Evolutionary conservation across 768 basidiomycete species (phyloP).

Genomic region (Termitomyces sp.): DNA sequence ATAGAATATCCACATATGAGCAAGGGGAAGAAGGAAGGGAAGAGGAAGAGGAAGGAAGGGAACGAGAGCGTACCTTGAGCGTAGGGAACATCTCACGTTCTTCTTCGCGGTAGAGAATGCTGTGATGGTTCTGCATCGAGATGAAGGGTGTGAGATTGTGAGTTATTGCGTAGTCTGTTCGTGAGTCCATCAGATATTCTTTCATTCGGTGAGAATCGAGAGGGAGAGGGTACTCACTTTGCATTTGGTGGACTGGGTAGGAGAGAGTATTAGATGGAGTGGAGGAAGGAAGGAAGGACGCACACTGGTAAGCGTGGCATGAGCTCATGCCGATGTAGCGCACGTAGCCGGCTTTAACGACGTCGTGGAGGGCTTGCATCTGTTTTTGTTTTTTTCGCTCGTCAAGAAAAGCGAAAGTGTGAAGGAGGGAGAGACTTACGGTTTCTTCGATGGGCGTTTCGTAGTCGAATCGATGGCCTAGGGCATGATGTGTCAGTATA

Average conservation of each 20-base stretch:
- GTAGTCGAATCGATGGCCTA: conserved; percentile 53
- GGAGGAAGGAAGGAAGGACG: conserved; percentile 7
- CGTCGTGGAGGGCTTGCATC: conserved; percentile 69
- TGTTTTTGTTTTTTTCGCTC: too few species aligned
- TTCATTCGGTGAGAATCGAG: too few species aligned
- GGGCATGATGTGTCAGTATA: conserved; percentile 74
- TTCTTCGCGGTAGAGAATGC: conserved; percentile 60
- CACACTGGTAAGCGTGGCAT: conserved; percentile 55
- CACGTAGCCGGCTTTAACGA: conserved; percentile 61
- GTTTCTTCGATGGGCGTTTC: conserved; percentile 60
- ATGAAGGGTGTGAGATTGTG: conserved; percentile 61
- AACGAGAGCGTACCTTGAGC: conserved; percentile 32
- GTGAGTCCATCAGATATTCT: too few species aligned
- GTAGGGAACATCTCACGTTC: conserved; percentile 64
- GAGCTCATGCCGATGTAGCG: conserved; percentile 60
- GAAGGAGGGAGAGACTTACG: conserved; percentile 17
- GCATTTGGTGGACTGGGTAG: conserved; percentile 51
- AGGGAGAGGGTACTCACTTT: conserved; percentile 31
- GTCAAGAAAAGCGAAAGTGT: too few species aligned
- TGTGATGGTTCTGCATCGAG: conserved; percentile 69
- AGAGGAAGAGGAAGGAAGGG: not conserved
- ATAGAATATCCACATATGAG: too few species aligned
- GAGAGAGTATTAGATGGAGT: not conserved
- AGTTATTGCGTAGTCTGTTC: conserved; percentile 49
- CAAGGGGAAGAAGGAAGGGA: too few species aligned